These are phyloP conservation scores for Fusarium oxysporum DNA, from an alignment of 2,329 filamentous ascomycete genomes.

Conservation along the genomic window DNA sequence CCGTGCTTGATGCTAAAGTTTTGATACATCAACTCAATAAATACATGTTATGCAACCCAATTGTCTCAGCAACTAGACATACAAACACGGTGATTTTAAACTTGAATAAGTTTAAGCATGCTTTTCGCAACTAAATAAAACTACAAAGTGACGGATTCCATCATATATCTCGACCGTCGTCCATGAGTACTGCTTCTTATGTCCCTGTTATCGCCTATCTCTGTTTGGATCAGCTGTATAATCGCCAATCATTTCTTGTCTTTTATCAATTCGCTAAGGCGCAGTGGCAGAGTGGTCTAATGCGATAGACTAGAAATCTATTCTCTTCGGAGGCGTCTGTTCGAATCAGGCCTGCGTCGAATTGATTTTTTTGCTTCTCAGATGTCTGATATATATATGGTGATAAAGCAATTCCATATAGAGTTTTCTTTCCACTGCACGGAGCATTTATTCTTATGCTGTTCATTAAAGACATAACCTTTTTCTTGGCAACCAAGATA, in stretches of 20 bases:
- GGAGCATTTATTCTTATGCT: not conserved
- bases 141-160: not conserved
- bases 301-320: slow-evolving; percentile 48
- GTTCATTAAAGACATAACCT: not conserved
- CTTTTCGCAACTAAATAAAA: no score
- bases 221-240: accelerated
- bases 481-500: not conserved
- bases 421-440: not conserved
- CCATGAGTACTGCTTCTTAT: not conserved
- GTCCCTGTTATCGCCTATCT: not conserved
- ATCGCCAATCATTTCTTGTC: accelerated
- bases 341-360: slow-evolving; percentile 46
- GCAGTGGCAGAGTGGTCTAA: slow-evolving; percentile 47
- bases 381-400: not conserved
- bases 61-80: not conserved
- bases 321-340: slow-evolving; percentile 46
- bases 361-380: slow-evolving; percentile 17
- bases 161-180: not conserved
- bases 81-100: not conserved
- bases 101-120: not conserved
- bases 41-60: not conserved
- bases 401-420: not conserved
- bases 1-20: not conserved
- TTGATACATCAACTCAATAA: not conserved
- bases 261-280: slow-evolving; percentile 27